A percentile compares a stretch with the other conserved stretches of the same genome.
Conservation (phyloP, 192 early-diverging fungal species). For the Podila minutissima region DNA sequence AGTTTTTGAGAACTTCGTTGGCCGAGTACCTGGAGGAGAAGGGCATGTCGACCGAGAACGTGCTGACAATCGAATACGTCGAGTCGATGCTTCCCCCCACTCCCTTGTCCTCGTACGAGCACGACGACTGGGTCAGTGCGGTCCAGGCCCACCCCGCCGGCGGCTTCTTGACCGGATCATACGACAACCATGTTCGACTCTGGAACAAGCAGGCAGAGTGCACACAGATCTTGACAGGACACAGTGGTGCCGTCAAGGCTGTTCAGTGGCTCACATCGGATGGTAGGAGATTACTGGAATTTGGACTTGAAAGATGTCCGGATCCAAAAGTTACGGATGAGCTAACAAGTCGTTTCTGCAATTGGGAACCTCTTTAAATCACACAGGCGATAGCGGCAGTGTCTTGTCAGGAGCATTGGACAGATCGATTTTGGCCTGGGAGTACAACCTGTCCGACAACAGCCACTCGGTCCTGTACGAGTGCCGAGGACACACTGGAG, state of each 20-base stretch:
- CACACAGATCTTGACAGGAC: slow-evolving; percentile 70
- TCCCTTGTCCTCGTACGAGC: slow-evolving; percentile 79
- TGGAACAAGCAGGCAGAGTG: slow-evolving; percentile 84
- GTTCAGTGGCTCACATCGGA: slow-evolving; percentile 72
- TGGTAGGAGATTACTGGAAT: slow-evolving; percentile 36
- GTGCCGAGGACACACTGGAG: slow-evolving; percentile 82
- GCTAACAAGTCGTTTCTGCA: background rate
- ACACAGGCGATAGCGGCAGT: slow-evolving; percentile 55
- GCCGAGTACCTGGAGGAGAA: slow-evolving; percentile 75
- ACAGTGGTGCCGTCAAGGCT: slow-evolving; percentile 79
- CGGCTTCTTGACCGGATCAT: slow-evolving; percentile 81
- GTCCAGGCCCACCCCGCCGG: slow-evolving; percentile 60
- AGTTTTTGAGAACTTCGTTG: slow-evolving; percentile 86
- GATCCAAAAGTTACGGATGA: background rate
- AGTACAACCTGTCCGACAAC: slow-evolving; percentile 54
- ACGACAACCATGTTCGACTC: slow-evolving; percentile 84
- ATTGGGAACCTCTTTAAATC: background rate
- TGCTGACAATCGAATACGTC: slow-evolving; percentile 92
- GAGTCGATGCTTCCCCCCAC: slow-evolving; percentile 90
- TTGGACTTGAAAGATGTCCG: too few species aligned
- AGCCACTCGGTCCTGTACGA: slow-evolving; percentile 68
- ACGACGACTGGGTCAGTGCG: slow-evolving; percentile 96
- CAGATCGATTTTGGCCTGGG: slow-evolving; percentile 74
- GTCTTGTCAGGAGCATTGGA: slow-evolving; percentile 72
- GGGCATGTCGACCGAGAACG: slow-evolving; percentile 80